Conservation (phyloP, 495 filamentous ascomycete species). For the Penicillium fimorum region DNA sequence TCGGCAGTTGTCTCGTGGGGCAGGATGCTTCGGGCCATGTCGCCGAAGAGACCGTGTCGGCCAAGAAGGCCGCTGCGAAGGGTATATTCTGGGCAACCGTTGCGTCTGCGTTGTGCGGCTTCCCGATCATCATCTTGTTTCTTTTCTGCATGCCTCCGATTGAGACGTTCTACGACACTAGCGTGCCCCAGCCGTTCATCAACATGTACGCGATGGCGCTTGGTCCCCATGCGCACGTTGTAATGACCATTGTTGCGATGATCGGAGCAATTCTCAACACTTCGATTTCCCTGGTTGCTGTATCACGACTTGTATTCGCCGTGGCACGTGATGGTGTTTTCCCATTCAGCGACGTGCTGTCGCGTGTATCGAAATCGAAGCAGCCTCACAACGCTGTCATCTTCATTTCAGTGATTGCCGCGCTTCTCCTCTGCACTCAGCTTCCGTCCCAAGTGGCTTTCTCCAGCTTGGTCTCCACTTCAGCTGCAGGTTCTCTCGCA, state of each 20-base stretch:
- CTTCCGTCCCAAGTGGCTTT: conserved; percentile 39
- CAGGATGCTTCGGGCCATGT: conserved; percentile 39
- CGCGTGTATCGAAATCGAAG: conserved; percentile 34
- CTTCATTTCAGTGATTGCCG: conserved; percentile 32
- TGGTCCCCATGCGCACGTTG: conserved; percentile 36
- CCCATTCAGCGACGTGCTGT: conserved; percentile 33
- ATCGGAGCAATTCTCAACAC: conserved; percentile 37
- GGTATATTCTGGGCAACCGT: conserved; percentile 40
- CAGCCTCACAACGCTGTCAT: conserved; percentile 41
- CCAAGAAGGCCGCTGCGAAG: conserved; percentile 38
- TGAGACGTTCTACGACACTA: conserved; percentile 31
- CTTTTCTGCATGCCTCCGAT: conserved; percentile 38
- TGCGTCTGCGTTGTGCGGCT: conserved; percentile 34
- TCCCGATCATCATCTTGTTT: conserved; percentile 39
- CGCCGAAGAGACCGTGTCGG: conserved; percentile 37
- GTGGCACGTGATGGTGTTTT: conserved; percentile 40
- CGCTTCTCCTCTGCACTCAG: conserved; percentile 37
- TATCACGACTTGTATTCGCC: conserved; percentile 40
- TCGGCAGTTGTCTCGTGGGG: conserved; percentile 34
- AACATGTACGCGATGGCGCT: conserved; percentile 37
- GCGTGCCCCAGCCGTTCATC: conserved; percentile 39
- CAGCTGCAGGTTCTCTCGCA: conserved; percentile 36
- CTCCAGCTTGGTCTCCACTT: conserved; percentile 33
- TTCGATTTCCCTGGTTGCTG: conserved; percentile 38
- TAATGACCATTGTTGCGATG: conserved; percentile 38